Evolutionary conservation across 441 rosid genomes (phyloP), one percentile per base, ranked within the genome.

Genomic region (Manihot esculenta): DNA sequence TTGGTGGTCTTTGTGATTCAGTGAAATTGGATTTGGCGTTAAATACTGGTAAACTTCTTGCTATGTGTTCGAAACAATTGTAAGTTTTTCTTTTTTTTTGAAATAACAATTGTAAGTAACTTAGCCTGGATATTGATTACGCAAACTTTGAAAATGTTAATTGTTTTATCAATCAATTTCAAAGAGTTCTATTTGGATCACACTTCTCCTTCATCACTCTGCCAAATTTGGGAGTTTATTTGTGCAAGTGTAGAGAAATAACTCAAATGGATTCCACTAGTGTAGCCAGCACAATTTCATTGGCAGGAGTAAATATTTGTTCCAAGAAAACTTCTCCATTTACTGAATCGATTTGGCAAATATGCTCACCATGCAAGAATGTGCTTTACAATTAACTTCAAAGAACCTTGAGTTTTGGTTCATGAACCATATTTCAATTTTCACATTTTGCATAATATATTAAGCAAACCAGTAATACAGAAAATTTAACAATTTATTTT

Each of bases 281-380:
- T n/a, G n/a, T 30, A 4, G 2, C 35, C n/a, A 4, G 2, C 2
- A 30, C 35, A 30, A 30, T 30, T 30, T 4, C 4, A 30, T 30
- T 30, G 4, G 4, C 4, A 2, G 4, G 4, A 2, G 2, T 30
- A 4, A 4, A 30, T 30, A 4, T 30, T 30, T 1, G 2, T 30
- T 30, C 4, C 2, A 30, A 30, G 2, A 4, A 1, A 30, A 30
- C 4, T 30, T 2, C 4, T 30, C 4, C 35, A 30, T 30, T 4
- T n/a, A n/a, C n/a, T n/a, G n/a, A 30, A 30, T 30, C 35, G 4
- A 30, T 30, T 30, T 30, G 2, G 35, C 2, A 30, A 30, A n/a
- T n/a, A 30, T 69, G 30, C 56, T 58, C 61, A 59, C 26, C 30
- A 9, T 68, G 44, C 24, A 54, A 68, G n/a, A 41, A 6, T 24